Evolutionary conservation across 176 grass and related monocot species (phyloP).

Genomic region (Triticum turgidum): DNA sequence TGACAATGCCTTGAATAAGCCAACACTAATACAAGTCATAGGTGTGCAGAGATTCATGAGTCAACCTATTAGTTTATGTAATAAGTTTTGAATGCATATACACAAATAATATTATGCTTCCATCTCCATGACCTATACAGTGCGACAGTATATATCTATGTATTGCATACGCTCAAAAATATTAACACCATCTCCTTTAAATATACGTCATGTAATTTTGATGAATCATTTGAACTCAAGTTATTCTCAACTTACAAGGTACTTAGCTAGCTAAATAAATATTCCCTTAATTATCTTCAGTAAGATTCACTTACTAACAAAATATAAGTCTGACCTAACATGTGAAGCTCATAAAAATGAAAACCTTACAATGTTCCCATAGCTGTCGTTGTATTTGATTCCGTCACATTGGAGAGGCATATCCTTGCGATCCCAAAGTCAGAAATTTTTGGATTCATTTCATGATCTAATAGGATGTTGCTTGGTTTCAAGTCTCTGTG

Average conservation of each 20-base stretch:
- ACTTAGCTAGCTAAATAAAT: no score
- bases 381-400: conserved; percentile 17
- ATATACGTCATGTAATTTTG: no score
- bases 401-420: conserved; percentile 23
- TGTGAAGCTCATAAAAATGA: neutral
- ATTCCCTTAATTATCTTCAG: neutral
- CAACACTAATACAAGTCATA: neutral
- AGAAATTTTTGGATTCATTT: conserved; percentile 69
- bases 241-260: no score
- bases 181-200: no score
- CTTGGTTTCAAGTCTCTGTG: conserved; percentile 64
- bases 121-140: neutral
- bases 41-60: neutral
- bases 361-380: conserved; percentile 55
- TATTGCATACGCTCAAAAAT: neutral
- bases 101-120: neutral
- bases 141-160: neutral
- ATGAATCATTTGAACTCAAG: no score
- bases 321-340: neutral
- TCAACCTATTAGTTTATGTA: neutral
- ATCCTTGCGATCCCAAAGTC: conserved; percentile 66
- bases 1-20: neutral
- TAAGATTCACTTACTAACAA: neutral
- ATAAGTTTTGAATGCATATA: neutral
- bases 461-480: conserved; percentile 49